Evolutionary conservation across 106 monocot genomes (phyloP), one percentile per base, ranked within the genome.

Genomic region (Iris macrosiphon): DNA sequence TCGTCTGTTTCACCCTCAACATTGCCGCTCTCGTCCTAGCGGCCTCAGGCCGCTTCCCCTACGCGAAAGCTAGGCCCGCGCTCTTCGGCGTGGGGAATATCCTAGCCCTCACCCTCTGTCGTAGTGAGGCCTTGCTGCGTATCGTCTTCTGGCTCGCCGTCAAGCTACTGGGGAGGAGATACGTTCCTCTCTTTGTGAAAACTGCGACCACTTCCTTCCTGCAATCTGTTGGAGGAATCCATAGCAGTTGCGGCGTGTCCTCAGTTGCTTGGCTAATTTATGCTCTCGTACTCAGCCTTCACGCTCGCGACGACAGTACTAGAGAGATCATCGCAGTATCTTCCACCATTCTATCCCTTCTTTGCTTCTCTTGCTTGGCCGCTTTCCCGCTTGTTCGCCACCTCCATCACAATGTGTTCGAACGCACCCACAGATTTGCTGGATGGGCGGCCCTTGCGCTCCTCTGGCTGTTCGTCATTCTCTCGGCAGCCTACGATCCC

Each of bases 391-490:
- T 72, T 17, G 15, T 63, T 44, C 52, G 83, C 21, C 78, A 83
- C 62, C 74, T 74, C 45, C 83, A 78, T 65, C 83, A 83, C 63
- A 84, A 84, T 43, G 52, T 75, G n/a, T 78, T 84, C 49, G 74
- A 84, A 63, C 52, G 75, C 16, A 75, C 75, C 9, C 79, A 85
- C 60, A 58, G 79, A 33, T 85, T 79, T 52, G 79, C 84, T 10
- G 84, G 84, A 4, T 85, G 84, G 84, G 9, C 49, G 18, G 84
- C 75, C 14, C 68, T 85, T 10, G 66, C 55, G 1, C 67, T 85
- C 14, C 64, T 79, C 13, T 85, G 84, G 84, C 67, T 33, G 2
- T 85, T 72, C 44, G 63, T 75, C 38, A 4, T 79, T 12, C 84
- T 79, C 27, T 72, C 66, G 2, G 22, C 19, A 24, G 52, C 67